Evolutionary conservation across 768 basidiomycete species (phyloP).

Genomic region (Leccinum arenicola): DNA sequence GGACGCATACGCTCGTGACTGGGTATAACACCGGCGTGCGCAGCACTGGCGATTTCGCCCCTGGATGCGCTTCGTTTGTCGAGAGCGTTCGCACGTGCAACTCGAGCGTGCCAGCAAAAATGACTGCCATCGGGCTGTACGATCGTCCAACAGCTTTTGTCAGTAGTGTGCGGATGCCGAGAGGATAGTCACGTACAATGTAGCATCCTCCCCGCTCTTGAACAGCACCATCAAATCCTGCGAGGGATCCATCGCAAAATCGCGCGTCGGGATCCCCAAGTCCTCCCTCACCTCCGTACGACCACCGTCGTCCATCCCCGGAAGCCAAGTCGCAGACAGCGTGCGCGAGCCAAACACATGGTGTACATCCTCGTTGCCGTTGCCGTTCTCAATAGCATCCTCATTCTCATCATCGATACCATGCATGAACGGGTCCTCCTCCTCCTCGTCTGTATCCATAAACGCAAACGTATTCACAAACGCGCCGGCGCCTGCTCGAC

Average conservation of each 20-base stretch:
- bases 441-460: neutral
- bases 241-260: conserved; percentile 65
- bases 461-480: neutral
- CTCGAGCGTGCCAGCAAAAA: conserved; percentile 20
- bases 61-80: conserved; percentile 40
- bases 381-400: neutral
- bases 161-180: neutral
- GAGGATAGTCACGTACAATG: conserved; percentile 10
- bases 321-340: conserved; percentile 23
- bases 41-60: conserved; percentile 34
- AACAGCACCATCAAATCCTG: conserved; percentile 56
- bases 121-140: conserved; percentile 10
- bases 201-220: conserved; percentile 18
- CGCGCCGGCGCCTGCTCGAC: neutral
- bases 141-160: neutral
- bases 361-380: neutral
- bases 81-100: conserved; percentile 47
- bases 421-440: neutral
- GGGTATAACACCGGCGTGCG: conserved; percentile 21
- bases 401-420: neutral
- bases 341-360: conserved; percentile 23
- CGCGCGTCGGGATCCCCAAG: conserved; percentile 42
- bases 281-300: conserved; percentile 30
- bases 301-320: conserved; percentile 1
- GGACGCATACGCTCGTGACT: conserved; percentile 38